Base-by-base conservation (phyloP, 805 yeast species). In the Kurtzmaniella fragi region DNA sequence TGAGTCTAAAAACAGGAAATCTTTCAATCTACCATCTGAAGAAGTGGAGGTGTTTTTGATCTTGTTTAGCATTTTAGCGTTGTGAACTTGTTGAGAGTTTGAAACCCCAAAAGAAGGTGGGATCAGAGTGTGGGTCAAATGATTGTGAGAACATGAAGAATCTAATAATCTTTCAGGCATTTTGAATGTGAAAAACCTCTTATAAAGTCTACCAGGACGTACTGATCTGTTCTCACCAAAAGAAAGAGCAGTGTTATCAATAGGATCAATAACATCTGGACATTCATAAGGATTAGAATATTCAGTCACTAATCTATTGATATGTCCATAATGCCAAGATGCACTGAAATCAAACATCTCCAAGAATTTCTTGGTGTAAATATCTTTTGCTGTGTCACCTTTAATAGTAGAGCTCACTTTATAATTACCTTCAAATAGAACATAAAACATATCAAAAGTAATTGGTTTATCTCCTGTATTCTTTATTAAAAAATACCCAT, bases 381-480 rank as follows among this genome's bases (percentile, higher is more conserved):
- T 34, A 31, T 52, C 52, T 3, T 37, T 38, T 7, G 34, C 34
- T 31, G 56, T 55, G 45, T 36, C 40, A 4, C 31, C 31, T 8
- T 11, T 13, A 3, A 20, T 31, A 12, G 14, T 16, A 15, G 37
- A 15, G 13, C 46, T 28, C 28, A 62, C 52, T 4, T 66, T 61
- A 17, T 61, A 52, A 13, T 54, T 57, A 1, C 84, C 84, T 49
- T 79, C 84, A 26, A 80, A 61, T 1, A 79, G 63, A 6, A 78
- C 73, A 39, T 75, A 67, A 50, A 82, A 75, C 79, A 78, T 77
- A 47, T 81, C 83, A 50, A 81, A 83, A 2, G 74, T 73, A 15
- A 82, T 62, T 0, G 67, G 60, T 13, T 57, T 45, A 1, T 52
- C 38, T 2, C 75, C 56, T 5, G 48, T 59, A 48, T 78, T 78